A percentile compares a stretch with the other conserved stretches of the same genome.
Evolutionary conservation across 371 early-diverging fungal species (phyloP).

Genomic region (Zychaea mexicana): DNA sequence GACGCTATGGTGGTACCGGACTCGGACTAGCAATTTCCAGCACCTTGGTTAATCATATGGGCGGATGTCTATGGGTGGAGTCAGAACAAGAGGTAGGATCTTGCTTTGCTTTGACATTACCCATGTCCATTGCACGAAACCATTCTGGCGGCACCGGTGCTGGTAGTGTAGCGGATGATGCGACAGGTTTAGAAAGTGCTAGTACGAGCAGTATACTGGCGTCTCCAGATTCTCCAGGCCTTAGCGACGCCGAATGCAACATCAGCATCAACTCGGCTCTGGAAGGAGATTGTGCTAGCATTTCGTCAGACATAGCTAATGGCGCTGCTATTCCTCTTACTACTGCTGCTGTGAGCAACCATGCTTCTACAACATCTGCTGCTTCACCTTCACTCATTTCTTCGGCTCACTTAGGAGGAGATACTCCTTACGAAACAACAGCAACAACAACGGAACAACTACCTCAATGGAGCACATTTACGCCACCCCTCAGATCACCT

Average conservation of each 20-base stretch:
- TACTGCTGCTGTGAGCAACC: no score
- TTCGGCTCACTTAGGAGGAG: not conserved
- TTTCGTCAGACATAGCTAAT: not conserved
- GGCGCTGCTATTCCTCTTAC: no score
- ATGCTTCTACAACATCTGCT: not conserved
- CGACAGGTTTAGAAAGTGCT: slow-evolving; percentile 17
- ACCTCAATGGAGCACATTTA: not conserved
- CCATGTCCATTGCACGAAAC: slow-evolving; percentile 42
- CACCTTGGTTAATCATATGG: slow-evolving; percentile 61
- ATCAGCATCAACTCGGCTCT: slow-evolving; percentile 25
- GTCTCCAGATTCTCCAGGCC: slow-evolving; percentile 43
- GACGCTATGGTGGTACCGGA: slow-evolving; percentile 61
- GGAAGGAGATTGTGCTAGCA: slow-evolving; percentile 3
- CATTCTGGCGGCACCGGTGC: not conserved
- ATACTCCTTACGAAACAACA: not conserved
- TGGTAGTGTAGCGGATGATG: not conserved
- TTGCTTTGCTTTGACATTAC: slow-evolving; percentile 57
- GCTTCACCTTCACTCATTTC: not conserved
- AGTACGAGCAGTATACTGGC: slow-evolving; percentile 21
- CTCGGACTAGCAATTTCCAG: slow-evolving; percentile 62
- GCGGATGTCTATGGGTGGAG: slow-evolving; percentile 65
- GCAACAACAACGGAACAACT: no score
- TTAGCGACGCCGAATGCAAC: slow-evolving; percentile 41
- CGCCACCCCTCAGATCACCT: slow-evolving; percentile 2
- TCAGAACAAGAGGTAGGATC: slow-evolving; percentile 57